phyloP scores from a whole-genome alignment of 2,329 filamentous ascomycete species.

The Dothistroma pini region DNA sequence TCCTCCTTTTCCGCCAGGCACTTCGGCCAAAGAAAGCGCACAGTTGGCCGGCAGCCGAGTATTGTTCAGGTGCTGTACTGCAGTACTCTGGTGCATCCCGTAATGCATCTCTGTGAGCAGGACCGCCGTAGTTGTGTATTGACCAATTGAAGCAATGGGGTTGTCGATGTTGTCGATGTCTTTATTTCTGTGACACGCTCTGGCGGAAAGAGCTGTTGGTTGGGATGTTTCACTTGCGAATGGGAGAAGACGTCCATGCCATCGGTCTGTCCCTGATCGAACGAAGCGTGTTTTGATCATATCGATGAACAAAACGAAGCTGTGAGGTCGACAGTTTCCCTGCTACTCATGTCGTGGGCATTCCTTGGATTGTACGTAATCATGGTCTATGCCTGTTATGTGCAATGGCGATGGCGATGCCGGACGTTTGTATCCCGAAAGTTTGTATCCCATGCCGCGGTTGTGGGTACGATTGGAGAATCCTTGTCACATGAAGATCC shows the following conservation, averaged over 20 bases:
- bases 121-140: too few relatives aligned
- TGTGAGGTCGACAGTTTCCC: background rate
- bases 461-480: slow-evolving; percentile 5
- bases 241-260: too few relatives aligned
- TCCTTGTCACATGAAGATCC: slow-evolving; percentile 3
- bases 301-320: background rate
- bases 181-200: too few relatives aligned
- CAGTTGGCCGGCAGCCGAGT: background rate
- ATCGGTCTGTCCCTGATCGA: too few relatives aligned
- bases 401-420: background rate
- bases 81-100: background rate
- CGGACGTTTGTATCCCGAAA: background rate
- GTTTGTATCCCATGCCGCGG: slow-evolving; percentile 2
- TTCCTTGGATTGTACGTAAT: background rate
- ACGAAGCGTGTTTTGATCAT: background rate
- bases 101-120: too few relatives aligned
- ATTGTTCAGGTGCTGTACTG: background rate
- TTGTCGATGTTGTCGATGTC: too few relatives aligned
- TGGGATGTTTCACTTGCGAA: too few relatives aligned
- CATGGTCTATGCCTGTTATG: slow-evolving; percentile 7
- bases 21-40: background rate
- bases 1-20: background rate
- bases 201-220: too few relatives aligned
- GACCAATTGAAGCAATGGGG: too few relatives aligned
- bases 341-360: background rate